Conservation (phyloP, 768 basidiomycete genomes). For the Mycena leptocephala region DNA sequence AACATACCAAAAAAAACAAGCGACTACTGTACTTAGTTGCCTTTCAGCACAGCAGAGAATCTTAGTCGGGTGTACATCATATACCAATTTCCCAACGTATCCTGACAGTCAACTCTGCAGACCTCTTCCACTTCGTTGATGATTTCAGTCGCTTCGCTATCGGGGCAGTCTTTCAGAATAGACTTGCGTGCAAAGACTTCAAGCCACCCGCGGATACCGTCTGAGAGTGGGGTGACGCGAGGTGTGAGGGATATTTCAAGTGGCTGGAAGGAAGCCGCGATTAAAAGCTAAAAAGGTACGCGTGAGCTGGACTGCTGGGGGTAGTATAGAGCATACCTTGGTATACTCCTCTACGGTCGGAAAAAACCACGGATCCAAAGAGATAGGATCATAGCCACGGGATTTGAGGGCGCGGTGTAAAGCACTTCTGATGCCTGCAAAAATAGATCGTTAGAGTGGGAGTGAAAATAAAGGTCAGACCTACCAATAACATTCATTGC, state of each 20-base stretch:
- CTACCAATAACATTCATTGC: slow-evolving; percentile 81
- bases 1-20: background rate
- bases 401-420: slow-evolving; percentile 68
- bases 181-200: slow-evolving; percentile 74
- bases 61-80: slow-evolving; percentile 84
- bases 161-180: slow-evolving; percentile 69
- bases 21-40: background rate
- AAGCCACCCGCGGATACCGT: slow-evolving; percentile 78
- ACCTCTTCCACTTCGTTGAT: slow-evolving; percentile 75
- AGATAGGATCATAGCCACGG: slow-evolving; percentile 71
- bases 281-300: slow-evolving; percentile 62
- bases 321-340: slow-evolving; percentile 59
- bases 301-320: background rate
- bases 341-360: slow-evolving; percentile 81
- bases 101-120: slow-evolving; percentile 70
- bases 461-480: background rate
- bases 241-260: slow-evolving; percentile 70
- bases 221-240: slow-evolving; percentile 66
- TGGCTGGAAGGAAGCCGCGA: slow-evolving; percentile 70
- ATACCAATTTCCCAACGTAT: slow-evolving; percentile 74
- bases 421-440: slow-evolving; percentile 73
- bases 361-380: slow-evolving; percentile 89
- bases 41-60: slow-evolving; percentile 67
- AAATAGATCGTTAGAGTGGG: background rate
- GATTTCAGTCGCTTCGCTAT: slow-evolving; percentile 71